Evolutionary conservation across 2,329 filamentous ascomycete genomes (phyloP).

Genomic region (Stagonosporopsis vannaccii): DNA sequence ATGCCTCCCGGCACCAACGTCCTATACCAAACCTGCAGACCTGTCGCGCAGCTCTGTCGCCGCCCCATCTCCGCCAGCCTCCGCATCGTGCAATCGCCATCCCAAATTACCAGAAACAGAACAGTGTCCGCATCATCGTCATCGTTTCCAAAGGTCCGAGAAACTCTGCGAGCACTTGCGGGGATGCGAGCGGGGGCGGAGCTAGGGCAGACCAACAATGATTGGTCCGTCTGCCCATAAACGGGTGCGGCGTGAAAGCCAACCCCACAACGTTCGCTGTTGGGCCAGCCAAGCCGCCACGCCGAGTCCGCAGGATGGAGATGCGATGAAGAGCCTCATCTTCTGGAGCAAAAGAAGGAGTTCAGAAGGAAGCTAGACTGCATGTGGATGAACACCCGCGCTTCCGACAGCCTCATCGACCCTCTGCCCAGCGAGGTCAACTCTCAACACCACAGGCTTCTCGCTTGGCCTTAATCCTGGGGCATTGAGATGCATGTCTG

Average conservation of each 20-base stretch:
- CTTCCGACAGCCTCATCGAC: background rate
- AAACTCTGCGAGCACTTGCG: slow-evolving; percentile 15
- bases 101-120: slow-evolving; percentile 4
- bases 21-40: background rate
- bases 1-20: background rate
- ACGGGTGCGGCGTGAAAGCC: slow-evolving; percentile 13
- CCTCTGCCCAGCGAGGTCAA: background rate
- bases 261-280: slow-evolving; percentile 9
- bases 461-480: background rate
- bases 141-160: slow-evolving; percentile 8
- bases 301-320: background rate
- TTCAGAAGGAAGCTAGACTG: background rate
- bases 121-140: slow-evolving; percentile 14
- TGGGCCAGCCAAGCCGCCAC: slow-evolving; percentile 4
- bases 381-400: slow-evolving; percentile 4
- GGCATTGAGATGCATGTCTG: background rate
- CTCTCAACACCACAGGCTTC: slow-evolving; percentile 4
- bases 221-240: background rate
- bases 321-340: slow-evolving; percentile 7
- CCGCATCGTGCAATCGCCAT: background rate
- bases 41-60: background rate
- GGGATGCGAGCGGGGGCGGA: slow-evolving; percentile 15
- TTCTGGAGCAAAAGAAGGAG: background rate
- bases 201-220: background rate
- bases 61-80: background rate